These are phyloP conservation scores for Cyclotella cryptica DNA, from an alignment of 108 stramenopile genomes.

Conservation along the genomic window DNA sequence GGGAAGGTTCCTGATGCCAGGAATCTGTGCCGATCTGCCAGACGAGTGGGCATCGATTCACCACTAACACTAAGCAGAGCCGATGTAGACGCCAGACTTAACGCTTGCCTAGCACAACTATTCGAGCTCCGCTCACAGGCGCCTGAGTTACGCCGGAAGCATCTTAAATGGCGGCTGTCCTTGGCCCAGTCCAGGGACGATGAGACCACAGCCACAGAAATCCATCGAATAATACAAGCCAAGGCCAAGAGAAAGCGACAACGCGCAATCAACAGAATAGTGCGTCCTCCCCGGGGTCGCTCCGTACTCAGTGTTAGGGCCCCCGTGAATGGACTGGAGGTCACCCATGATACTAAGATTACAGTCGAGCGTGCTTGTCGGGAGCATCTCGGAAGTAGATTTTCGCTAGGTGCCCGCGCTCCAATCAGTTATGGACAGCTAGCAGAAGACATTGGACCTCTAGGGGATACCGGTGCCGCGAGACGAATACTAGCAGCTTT, in stretches of 20 bases:
- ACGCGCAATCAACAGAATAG: no score
- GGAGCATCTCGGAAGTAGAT: no score
- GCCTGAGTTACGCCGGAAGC: background rate
- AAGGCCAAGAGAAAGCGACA: background rate
- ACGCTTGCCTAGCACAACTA: no score
- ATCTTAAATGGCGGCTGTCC: no score
- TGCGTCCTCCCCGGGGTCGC: background rate
- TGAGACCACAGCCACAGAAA: no score
- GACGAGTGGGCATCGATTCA: background rate
- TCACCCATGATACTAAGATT: no score
- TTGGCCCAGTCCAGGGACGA: background rate
- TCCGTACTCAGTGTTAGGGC: background rate
- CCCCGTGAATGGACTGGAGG: background rate
- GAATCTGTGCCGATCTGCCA: no score
- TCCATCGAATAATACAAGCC: background rate
- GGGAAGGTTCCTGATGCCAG: no score
- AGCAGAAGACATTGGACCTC: background rate
- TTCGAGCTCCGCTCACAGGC: no score
- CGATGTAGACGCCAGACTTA: background rate
- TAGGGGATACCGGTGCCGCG: background rate
- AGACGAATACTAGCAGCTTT: background rate
- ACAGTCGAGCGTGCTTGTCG: background rate
- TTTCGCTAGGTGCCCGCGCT: no score
- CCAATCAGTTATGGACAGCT: background rate
- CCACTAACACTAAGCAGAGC: background rate